Conservation (phyloP, 306 rosid genomes). For the Medicago arabica region DNA sequence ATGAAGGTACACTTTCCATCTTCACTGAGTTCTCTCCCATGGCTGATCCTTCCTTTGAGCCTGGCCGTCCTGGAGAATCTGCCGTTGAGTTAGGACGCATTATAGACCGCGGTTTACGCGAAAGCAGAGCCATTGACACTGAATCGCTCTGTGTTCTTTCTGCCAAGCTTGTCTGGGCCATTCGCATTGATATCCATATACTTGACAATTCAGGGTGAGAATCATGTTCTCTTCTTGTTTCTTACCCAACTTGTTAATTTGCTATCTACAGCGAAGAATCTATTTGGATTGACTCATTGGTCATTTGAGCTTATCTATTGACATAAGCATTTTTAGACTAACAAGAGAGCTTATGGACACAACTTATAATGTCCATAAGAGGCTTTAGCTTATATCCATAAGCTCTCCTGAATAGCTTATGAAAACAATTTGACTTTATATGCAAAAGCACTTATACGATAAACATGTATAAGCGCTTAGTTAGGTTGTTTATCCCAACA, state of each 20-base stretch:
- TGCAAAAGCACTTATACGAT: too few species aligned
- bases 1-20: slow-evolving; percentile 83
- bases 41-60: slow-evolving; percentile 95
- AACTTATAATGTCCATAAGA: too few species aligned
- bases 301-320: too few species aligned
- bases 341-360: too few species aligned
- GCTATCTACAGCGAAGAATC: not conserved
- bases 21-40: slow-evolving; percentile 91
- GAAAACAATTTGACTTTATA: too few species aligned
- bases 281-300: too few species aligned
- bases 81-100: slow-evolving; percentile 85
- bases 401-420: too few species aligned
- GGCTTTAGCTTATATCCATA: too few species aligned
- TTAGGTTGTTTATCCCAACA: too few species aligned
- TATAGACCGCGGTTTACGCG: slow-evolving; percentile 84
- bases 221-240: not conserved
- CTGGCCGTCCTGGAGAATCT: slow-evolving; percentile 79
- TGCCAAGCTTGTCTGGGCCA: slow-evolving; percentile 83
- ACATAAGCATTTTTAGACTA: too few species aligned
- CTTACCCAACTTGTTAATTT: not conserved
- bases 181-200: slow-evolving; percentile 82
- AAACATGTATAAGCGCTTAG: too few species aligned
- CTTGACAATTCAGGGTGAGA: slow-evolving; percentile 86
- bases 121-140: slow-evolving; percentile 84
- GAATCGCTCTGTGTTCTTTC: slow-evolving; percentile 83